A percentile compares a stretch with the other conserved stretches of the same genome.
phyloP scores from a whole-genome alignment of 331 rosid genomes.

The Quercus phellos region DNA sequence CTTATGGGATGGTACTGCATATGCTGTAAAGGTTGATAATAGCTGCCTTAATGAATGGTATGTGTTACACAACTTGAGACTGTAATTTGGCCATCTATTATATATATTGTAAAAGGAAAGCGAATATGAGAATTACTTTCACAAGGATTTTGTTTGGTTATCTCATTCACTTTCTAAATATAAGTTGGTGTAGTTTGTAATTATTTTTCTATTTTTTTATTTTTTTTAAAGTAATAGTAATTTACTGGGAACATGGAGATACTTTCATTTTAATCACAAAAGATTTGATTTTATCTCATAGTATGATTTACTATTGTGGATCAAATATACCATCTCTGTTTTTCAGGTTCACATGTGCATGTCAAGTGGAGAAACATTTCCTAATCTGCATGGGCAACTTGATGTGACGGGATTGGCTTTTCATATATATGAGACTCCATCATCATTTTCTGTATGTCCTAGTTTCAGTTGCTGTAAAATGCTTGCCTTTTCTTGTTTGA shows the following conservation, averaged over 20 bases:
- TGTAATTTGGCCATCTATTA: neutral
- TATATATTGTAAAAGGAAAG: neutral
- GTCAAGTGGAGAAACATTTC: constrained; percentile 86
- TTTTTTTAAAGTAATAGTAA: too few relatives aligned
- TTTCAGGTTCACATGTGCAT: constrained; percentile 84
- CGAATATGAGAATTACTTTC: neutral
- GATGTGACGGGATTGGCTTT: constrained; percentile 77
- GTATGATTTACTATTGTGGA: constrained; percentile 5
- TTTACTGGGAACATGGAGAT: neutral
- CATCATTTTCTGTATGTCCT: constrained; percentile 73
- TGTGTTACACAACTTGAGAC: constrained; percentile 1
- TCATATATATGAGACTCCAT: constrained; percentile 69
- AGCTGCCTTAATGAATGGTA: neutral
- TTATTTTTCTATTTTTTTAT: too few relatives aligned
- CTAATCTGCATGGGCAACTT: constrained; percentile 88
- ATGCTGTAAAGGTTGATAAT: neutral
- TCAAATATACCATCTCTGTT: constrained; percentile 13
- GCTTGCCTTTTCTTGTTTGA: neutral
- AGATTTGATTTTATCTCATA: neutral
- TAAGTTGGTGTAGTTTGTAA: neutral
- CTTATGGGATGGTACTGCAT: neutral
- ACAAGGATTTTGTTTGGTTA: neutral
- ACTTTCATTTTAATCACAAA: neutral
- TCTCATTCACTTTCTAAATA: neutral
- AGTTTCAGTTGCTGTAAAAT: constrained; percentile 11